phyloP scores from a whole-genome alignment of 2,329 filamentous ascomycete genomes.

The Bisporella sp. region DNA sequence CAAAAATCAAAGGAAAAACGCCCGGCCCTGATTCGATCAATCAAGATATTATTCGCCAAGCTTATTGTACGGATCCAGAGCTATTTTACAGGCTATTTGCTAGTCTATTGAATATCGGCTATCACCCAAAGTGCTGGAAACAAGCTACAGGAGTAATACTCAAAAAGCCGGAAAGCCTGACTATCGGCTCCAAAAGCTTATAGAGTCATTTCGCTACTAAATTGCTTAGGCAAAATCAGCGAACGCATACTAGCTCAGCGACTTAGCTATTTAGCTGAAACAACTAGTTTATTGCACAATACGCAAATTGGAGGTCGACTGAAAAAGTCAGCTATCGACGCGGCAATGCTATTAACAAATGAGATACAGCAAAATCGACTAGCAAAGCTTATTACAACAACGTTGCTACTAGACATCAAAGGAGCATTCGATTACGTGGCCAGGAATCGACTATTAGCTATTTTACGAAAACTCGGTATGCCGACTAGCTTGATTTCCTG shows the following conservation, averaged over 20 bases:
- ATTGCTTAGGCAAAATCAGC: neutral
- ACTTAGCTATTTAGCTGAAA: conserved; percentile 4
- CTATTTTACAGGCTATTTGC: conserved; percentile 1
- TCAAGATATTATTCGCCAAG: neutral
- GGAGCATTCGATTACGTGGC: conserved; percentile 1
- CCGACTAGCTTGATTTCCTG: neutral
- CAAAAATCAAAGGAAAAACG: neutral
- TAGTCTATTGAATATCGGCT: neutral
- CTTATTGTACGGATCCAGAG: neutral
- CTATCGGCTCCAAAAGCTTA: neutral
- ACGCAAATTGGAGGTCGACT: neutral
- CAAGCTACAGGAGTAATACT: conserved; percentile 1
- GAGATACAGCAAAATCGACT: neutral
- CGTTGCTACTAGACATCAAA: conserved; percentile 4
- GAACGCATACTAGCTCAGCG: conserved; percentile 1
- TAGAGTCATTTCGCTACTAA: conserved; percentile 1
- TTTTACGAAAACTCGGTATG: neutral
- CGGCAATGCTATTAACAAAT: neutral
- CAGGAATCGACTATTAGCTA: conserved; percentile 2
- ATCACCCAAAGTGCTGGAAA: neutral
- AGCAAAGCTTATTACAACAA: neutral
- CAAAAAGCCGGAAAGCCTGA: neutral
- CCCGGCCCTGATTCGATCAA: neutral
- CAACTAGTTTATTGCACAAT: conserved; percentile 1
- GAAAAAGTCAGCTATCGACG: conserved; percentile 6